Base-by-base conservation (phyloP, 176 grass and related monocot genomes). In the Eremochloa ophiuroides region DNA sequence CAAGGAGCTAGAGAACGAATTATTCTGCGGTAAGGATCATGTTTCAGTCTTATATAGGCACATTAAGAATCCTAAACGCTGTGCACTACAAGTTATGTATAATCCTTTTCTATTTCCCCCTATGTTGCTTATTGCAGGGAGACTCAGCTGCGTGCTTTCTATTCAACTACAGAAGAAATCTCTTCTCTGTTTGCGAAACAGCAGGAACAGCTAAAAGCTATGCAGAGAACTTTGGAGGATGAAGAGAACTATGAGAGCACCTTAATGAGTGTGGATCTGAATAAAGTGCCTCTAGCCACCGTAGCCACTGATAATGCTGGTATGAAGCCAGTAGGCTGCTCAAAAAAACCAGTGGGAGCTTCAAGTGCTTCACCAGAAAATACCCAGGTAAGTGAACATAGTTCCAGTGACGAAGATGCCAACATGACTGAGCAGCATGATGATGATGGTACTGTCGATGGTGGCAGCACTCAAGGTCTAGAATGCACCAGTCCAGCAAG, bases 131-230 rank as follows among this genome's bases (percentile, higher is more conserved):
- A 61, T 53, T 81, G 62, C 82, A 99, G 96, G 74, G 96, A 99
- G 87, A 99, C 96, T 74, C 96, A 99, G 71, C 86, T 99, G 43
- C 93, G 93, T 58, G 69, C 96, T 50, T 99, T 99, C 80, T 99
- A 99, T 87, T 93, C 96, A 44, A 99, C 93, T 47, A 99, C 96
- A 10, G 96, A 99, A 86, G 93, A 93, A 84, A 99, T 95, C 8
- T 91, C 93, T 77, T 42, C 93, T 79, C 75, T 99, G 73, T 95
- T 95, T 86, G 76, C 83, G 9, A 93, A 93, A 87, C 96, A 99
- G 63, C 96, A 99, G 85, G 96, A 99, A 77, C 96, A 99, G 69
- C 87, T 99, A 60, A 99, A 95, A 84, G 96, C 96, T 55, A 95
- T 99, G 96, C 93, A 99, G 79, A 95, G 71, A 81, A 91, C 96